A percentile compares a stretch with the other conserved stretches of the same genome.
Evolutionary conservation across 805 yeast genomes (phyloP).

Genomic region (Candida coleopterorum): DNA sequence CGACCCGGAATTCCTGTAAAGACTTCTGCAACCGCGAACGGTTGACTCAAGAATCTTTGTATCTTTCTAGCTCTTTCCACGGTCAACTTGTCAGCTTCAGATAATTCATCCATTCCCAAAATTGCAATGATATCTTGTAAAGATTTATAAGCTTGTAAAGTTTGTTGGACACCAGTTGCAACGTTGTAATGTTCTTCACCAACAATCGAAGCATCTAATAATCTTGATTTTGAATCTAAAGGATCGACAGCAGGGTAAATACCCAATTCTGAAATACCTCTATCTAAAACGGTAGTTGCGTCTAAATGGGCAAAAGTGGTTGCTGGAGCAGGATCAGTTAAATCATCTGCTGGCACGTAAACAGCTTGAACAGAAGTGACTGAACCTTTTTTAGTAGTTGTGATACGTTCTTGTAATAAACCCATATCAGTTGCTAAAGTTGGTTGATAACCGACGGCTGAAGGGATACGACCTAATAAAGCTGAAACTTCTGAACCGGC

Average conservation of each 20-base stretch:
- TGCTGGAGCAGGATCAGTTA: conserved; percentile 99
- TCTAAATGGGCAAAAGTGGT: conserved; percentile 99
- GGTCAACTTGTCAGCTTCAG: conserved; percentile 96
- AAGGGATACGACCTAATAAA: conserved; percentile 99
- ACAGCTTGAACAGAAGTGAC: conserved; percentile 99
- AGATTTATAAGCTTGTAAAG: conserved; percentile 99
- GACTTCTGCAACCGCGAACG: conserved; percentile 99
- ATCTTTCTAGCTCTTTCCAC: conserved; percentile 99
- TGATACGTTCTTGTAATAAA: conserved; percentile 99
- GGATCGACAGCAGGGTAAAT: conserved; percentile 99
- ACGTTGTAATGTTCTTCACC: conserved; percentile 98
- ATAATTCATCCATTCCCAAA: conserved; percentile 99
- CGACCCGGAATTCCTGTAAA: conserved; percentile 99
- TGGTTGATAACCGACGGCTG: conserved; percentile 99
- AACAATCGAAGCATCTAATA: conserved; percentile 93
- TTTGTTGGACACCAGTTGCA: conserved; percentile 94
- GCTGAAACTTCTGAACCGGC: conserved; percentile 99
- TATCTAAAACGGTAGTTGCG: conserved; percentile 99
- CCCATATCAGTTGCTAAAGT: conserved; percentile 99
- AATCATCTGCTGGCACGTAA: conserved; percentile 99
- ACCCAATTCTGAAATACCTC: conserved; percentile 94
- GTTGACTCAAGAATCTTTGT: conserved; percentile 99
- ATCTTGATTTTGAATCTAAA: conserved; percentile 98
- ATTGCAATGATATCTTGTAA: conserved; percentile 99
- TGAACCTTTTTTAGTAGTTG: conserved; percentile 99